Base-by-base conservation (phyloP, 2,329 filamentous ascomycete genomes). In the Thelonectria blattea region DNA sequence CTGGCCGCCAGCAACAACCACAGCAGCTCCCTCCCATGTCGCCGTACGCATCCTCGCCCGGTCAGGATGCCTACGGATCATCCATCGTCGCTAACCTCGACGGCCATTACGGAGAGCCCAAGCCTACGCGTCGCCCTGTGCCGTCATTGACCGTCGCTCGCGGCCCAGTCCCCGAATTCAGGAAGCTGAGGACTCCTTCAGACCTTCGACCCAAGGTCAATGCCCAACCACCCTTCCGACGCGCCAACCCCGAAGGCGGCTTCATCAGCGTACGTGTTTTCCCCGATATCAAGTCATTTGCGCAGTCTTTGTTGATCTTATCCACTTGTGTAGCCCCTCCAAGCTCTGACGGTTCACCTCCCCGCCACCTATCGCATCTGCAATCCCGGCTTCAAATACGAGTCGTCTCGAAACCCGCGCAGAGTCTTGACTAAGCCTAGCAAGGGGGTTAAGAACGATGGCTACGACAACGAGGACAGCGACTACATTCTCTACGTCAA, bases 401-500 rank as follows among this genome's bases (percentile, higher is more conserved):
- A 99, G 75, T 97, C 95, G 15, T 97, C 95, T 55, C 88, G 95
- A 67, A 99, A 99, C 73, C 95, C 95, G 41, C 91, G 95, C 63
- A 87, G 95, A 75, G 95, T 99, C 51, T 84, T 99, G 67, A 99
- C 95, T 15, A 99, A 99, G 78, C 95, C 95, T 8, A 98, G 95
- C 85, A 99, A 99, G 79, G 95, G 95, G 14, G 87, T 91, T 64
- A 99, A 99, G 84, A 99, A 99, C 73, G 95, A 99, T 79, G 95
- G 95, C 4, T 99, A 95, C 73, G 95, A 99, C 74, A 99, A 99
- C 69, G 95, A 99, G 75, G 95, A 99, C 69, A 98, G 95, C 76
- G 95, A 99, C 74, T 99, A 99, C 74, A 99, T 99, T 72, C 86
- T 99, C 68, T 99, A 98, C 71, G 95, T 99, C 71, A 99, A 99